Conservation (phyloP, 495 filamentous ascomycete genomes). For the Hamigera avellanea region DNA sequence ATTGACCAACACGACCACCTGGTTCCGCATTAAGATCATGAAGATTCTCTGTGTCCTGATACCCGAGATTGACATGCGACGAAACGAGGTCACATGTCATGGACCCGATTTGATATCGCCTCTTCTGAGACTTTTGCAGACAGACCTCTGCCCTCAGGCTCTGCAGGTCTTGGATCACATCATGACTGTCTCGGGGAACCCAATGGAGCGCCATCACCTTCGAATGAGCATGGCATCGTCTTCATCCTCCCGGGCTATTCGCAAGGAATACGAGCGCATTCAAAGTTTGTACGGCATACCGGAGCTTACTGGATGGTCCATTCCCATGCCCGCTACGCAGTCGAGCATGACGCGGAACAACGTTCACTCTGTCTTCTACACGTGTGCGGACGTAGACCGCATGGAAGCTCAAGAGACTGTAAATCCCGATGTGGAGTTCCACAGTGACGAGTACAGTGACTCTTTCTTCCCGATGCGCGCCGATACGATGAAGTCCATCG, state of each 20-base stretch:
- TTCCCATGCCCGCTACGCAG: slow-evolving; percentile 84
- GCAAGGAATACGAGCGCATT: slow-evolving; percentile 89
- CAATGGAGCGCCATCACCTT: slow-evolving; percentile 86
- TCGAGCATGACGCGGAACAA: slow-evolving; percentile 75
- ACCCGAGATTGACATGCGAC: slow-evolving; percentile 87
- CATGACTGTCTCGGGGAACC: slow-evolving; percentile 84
- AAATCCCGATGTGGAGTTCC: slow-evolving; percentile 85
- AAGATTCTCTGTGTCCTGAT: slow-evolving; percentile 76
- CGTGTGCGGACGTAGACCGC: slow-evolving; percentile 56
- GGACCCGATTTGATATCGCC: slow-evolving; percentile 95
- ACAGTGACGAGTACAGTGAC: slow-evolving; percentile 74
- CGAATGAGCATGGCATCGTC: slow-evolving; percentile 89
- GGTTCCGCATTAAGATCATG: slow-evolving; percentile 89
- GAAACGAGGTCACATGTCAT: slow-evolving; percentile 77
- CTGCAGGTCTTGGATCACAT: slow-evolving; percentile 86
- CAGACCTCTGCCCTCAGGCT: slow-evolving; percentile 84
- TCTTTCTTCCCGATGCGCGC: slow-evolving; percentile 71
- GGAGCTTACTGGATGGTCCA: slow-evolving; percentile 90
- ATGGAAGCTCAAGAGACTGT: slow-evolving; percentile 45
- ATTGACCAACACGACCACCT: slow-evolving; percentile 73
- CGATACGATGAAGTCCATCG: slow-evolving; percentile 86
- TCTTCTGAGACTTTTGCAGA: slow-evolving; percentile 79
- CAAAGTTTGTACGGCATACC: slow-evolving; percentile 95
- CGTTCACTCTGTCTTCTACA: slow-evolving; percentile 94
- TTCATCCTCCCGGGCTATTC: slow-evolving; percentile 65